phyloP scores from a whole-genome alignment of 2,329 filamentous ascomycete species.

The Cladosporium sp. region DNA sequence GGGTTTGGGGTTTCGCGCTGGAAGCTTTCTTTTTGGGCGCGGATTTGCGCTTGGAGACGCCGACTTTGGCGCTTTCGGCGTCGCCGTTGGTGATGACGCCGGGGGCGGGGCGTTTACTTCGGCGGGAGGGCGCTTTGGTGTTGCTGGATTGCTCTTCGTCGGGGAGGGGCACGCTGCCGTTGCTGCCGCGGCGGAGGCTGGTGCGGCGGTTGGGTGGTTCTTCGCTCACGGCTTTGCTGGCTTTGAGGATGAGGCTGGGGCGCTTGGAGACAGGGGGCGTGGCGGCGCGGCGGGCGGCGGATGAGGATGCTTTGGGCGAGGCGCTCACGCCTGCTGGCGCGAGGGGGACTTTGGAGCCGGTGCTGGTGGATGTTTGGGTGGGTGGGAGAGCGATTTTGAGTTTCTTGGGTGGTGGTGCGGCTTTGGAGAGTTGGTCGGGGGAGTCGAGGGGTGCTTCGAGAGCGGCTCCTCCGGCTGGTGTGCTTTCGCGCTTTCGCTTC shows the following conservation, averaged over 20 bases:
- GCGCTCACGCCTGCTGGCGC: conserved; percentile 39
- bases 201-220: conserved; percentile 42
- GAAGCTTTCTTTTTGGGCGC: conserved; percentile 61
- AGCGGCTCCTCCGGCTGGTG: conserved; percentile 25
- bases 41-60: conserved; percentile 67
- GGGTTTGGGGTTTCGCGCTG: conserved; percentile 11
- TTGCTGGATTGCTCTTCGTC: conserved; percentile 16
- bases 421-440: conserved; percentile 19
- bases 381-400: conserved; percentile 28
- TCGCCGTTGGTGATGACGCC: conserved; percentile 59
- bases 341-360: conserved; percentile 35
- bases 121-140: conserved; percentile 36
- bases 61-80: conserved; percentile 59
- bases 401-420: conserved; percentile 30
- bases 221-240: conserved; percentile 45
- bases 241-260: conserved; percentile 38
- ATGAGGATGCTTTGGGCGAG: conserved; percentile 22
- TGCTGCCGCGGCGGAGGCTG: conserved; percentile 41
- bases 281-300: conserved; percentile 21
- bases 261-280: conserved; percentile 23
- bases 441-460: conserved; percentile 14
- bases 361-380: conserved; percentile 12
- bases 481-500: conserved; percentile 55
- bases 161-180: conserved; percentile 17
- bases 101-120: conserved; percentile 66